Evolutionary conservation across 116 monocot species (phyloP).

Genomic region (Iris pallida): DNA sequence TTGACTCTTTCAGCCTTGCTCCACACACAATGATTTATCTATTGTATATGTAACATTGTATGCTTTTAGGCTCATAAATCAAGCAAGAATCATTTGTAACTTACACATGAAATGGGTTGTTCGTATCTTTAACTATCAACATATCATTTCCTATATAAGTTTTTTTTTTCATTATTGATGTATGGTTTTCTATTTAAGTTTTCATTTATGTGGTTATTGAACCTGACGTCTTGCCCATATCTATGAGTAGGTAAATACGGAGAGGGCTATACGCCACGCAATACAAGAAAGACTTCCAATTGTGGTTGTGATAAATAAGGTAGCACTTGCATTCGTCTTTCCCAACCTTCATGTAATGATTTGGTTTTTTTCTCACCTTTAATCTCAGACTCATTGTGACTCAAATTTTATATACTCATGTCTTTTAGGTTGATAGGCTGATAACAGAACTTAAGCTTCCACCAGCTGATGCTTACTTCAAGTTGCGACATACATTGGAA

Average conservation of each 20-base stretch:
- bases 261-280: slow-evolving; percentile 98
- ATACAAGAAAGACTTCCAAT: slow-evolving; percentile 92
- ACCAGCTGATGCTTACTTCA: slow-evolving; percentile 94
- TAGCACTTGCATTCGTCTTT: slow-evolving; percentile 13
- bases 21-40: too few relatives aligned
- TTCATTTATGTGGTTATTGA: not conserved
- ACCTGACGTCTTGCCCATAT: not conserved
- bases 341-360: slow-evolving; percentile 1
- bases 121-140: too few relatives aligned
- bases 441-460: slow-evolving; percentile 96
- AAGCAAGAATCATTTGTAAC: too few relatives aligned
- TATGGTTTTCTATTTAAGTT: too few relatives aligned
- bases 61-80: too few relatives aligned
- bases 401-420: not conserved
- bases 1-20: too few relatives aligned
- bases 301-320: slow-evolving; percentile 97
- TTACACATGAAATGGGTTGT: too few relatives aligned
- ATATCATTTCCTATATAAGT: too few relatives aligned
- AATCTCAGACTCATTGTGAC: not conserved
- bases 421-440: slow-evolving; percentile 79
- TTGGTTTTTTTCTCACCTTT: slow-evolving; percentile 6
- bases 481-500: slow-evolving; percentile 87
- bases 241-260: slow-evolving; percentile 73
- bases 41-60: too few relatives aligned
- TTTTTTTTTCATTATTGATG: too few relatives aligned